These are phyloP conservation scores for Cladobotryum protrusum DNA, from an alignment of 2,329 filamentous ascomycete genomes.

Conservation along the genomic window DNA sequence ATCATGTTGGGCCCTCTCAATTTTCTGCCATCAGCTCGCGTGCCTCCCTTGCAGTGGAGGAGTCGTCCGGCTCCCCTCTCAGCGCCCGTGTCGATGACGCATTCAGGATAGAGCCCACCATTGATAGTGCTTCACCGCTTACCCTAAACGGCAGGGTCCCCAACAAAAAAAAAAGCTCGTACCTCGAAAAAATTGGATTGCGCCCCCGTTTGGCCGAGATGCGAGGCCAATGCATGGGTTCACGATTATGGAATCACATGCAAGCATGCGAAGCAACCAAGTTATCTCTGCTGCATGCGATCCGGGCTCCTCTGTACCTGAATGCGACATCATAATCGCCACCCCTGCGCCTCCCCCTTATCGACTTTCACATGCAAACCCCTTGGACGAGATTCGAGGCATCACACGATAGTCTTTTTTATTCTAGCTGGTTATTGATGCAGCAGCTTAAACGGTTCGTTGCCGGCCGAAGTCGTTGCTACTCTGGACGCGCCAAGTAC, in stretches of 20 bases:
- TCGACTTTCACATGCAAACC: conserved; percentile 11
- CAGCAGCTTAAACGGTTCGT: neutral
- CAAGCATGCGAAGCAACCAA: neutral
- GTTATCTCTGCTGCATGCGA: neutral
- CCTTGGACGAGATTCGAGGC: neutral
- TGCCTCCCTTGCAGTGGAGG: neutral
- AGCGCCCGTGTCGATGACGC: conserved; percentile 5
- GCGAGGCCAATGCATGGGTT: conserved; percentile 8
- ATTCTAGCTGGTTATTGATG: neutral
- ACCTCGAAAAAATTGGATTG: neutral
- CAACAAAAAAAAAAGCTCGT: conserved; percentile 12
- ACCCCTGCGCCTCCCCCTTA: neutral
- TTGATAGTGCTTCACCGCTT: conserved; percentile 15
- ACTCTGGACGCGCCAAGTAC: neutral
- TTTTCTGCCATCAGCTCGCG: neutral
- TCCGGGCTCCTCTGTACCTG: neutral
- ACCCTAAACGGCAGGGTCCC: conserved; percentile 11
- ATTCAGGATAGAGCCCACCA: neutral
- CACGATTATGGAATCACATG: conserved; percentile 5
- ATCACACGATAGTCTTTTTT: neutral
- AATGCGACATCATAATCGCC: neutral
- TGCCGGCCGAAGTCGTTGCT: neutral
- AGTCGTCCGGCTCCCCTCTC: neutral
- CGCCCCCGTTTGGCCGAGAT: conserved; percentile 14
- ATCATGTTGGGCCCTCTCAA: neutral